Base-by-base conservation (phyloP, 371 early-diverging fungal genomes). In the Mucor saturninus region DNA sequence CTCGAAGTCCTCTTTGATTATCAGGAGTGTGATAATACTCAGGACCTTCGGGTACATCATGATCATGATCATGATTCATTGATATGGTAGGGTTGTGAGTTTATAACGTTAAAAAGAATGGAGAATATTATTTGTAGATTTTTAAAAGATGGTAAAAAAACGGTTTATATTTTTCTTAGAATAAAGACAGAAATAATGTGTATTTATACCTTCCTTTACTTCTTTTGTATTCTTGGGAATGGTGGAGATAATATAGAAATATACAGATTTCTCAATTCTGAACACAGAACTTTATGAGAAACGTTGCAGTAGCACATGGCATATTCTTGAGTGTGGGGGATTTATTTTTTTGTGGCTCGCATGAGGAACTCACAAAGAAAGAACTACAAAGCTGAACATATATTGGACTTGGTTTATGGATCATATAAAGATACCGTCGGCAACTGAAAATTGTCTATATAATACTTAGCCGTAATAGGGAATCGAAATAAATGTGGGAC, bases 1-100 rank as follows among this genome's bases (percentile, higher is more conserved):
- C 43, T 10, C 59, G 59, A 48, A 54, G 55, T 38, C 38, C 46
- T 13, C 14, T 5, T 26, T 63, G 32, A 5, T 63, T 52, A 15
- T 32, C 26, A 43, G 21, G n/a, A 65, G 46, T n/a, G 4, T 50
- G 40, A 63, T 63, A 51, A 43, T 56, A 63, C 13, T 50, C 51
- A 35, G 39, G 51, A 49, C 39, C 49, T 30, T 54, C 55, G 35
- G 57, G 49, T 53, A 21, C 54, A 21, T 65, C 59, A 31, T 59
- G 65, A 13, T 65, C 60, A 48, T 65, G 48, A 35, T 59, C 55
- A 37, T 43, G 43, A 13, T 43, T 13, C 43, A 43, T 43, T 43
- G 43, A 43, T 43, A 13, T 54, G 7, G 40, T 38, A 48, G 21
- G 21, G 45, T 29, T 46, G 46, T 53, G 51, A 31, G 38, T n/a